Conservation (phyloP, 805 yeast species). For the Candida incommunis region DNA sequence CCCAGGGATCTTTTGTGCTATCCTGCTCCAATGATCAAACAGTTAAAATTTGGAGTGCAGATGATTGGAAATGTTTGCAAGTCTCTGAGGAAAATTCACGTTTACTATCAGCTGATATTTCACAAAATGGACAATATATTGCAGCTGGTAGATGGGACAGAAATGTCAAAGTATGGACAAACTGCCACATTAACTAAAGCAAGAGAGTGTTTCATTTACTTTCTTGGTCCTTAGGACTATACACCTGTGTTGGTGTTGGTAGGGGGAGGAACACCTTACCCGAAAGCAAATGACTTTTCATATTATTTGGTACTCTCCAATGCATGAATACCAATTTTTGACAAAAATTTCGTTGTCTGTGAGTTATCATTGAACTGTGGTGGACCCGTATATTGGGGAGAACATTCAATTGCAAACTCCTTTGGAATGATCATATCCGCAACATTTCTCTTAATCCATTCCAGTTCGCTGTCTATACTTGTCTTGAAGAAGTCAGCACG, state of each 20-base stretch:
- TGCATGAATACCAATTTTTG: background rate
- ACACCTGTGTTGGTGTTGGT: too few species aligned
- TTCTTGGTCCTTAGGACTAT: too few species aligned
- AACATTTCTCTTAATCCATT: background rate
- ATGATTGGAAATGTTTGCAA: constrained; percentile 49
- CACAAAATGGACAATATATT: constrained; percentile 28
- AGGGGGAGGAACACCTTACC: too few species aligned
- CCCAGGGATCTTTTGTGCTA: constrained; percentile 34
- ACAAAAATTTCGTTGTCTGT: background rate
- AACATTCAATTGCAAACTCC: background rate
- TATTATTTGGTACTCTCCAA: background rate
- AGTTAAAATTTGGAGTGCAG: constrained; percentile 50
- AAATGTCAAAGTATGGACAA: constrained; percentile 51
- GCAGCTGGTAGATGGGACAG: constrained; percentile 78
- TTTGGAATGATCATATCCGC: background rate
- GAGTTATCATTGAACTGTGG: background rate
- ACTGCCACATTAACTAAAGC: background rate
- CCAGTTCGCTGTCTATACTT: background rate
- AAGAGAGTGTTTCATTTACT: too few species aligned
- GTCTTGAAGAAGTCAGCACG: background rate
- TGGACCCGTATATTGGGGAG: background rate
- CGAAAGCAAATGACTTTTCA: background rate
- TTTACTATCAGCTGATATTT: constrained; percentile 55
- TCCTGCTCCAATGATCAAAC: constrained; percentile 62
- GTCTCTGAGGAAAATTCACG: constrained; percentile 49